A percentile compares a stretch with the other conserved stretches of the same genome.
These are phyloP conservation scores for Clohesyomyces aquaticus DNA, from an alignment of 495 filamentous ascomycete genomes.

Conservation along the genomic window DNA sequence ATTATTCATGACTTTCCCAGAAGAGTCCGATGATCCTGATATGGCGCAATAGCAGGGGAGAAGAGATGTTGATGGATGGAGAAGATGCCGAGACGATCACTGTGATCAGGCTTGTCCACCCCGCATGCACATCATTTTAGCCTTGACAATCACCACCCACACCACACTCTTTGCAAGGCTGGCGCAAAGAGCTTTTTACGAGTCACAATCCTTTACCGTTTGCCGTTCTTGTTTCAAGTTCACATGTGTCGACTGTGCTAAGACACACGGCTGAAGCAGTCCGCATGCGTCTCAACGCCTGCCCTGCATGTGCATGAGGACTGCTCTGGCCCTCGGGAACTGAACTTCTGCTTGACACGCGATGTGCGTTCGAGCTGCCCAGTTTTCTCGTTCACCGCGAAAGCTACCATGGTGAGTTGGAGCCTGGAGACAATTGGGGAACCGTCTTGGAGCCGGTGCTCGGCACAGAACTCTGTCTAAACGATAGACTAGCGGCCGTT, in stretches of 20 bases:
- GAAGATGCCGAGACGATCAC: no score
- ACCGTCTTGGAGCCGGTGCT: neutral
- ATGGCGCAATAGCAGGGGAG: neutral
- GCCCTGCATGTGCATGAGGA: neutral
- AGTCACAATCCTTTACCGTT: neutral
- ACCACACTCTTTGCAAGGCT: neutral
- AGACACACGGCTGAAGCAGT: neutral
- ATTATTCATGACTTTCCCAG: neutral
- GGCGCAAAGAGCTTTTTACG: neutral
- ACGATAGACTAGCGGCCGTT: neutral
- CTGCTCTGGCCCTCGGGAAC: no score
- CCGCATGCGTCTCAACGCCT: no score
- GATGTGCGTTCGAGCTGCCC: neutral
- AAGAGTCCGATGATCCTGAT: neutral
- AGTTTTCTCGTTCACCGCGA: neutral
- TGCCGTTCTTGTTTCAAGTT: neutral
- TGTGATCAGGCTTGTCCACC: no score
- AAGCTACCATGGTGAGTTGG: neutral
- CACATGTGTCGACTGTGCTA: neutral
- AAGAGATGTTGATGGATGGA: neutral
- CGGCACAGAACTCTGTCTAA: neutral
- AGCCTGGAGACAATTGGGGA: neutral
- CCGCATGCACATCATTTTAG: slow-evolving; percentile 16
- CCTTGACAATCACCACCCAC: neutral
- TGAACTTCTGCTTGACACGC: no score